Percentiles rank a stretch among this genome's conserved stretches.
phyloP scores from a whole-genome alignment of 1,284 basidiomycete genomes.

The Golubevia pallescens region DNA sequence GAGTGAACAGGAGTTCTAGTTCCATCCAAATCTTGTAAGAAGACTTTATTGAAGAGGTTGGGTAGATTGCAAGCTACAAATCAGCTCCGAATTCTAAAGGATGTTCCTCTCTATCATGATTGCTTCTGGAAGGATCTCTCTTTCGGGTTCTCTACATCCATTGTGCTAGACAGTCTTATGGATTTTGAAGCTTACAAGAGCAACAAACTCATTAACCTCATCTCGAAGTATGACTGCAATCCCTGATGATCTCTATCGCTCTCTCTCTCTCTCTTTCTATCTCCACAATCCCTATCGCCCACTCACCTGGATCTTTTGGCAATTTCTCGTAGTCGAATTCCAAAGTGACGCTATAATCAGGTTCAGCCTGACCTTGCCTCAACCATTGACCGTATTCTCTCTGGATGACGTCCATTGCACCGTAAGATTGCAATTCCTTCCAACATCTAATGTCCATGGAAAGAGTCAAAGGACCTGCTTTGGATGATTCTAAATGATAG shows the following conservation, averaged over 20 bases:
- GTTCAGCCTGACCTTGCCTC: constrained; percentile 70
- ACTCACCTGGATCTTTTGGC: constrained; percentile 79
- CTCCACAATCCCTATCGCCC: too few relatives aligned
- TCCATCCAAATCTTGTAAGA: too few relatives aligned
- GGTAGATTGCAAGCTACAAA: too few relatives aligned
- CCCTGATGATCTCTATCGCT: too few relatives aligned
- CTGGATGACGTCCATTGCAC: constrained; percentile 79
- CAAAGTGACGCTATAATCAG: constrained; percentile 87
- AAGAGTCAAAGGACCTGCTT: constrained; percentile 74
- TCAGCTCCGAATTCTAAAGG: too few relatives aligned
- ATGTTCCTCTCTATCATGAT: too few relatives aligned
- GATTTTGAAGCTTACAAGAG: neutral
- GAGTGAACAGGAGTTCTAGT: too few relatives aligned
- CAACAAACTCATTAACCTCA: neutral
- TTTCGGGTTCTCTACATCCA: too few relatives aligned
- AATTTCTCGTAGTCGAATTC: constrained; percentile 84
- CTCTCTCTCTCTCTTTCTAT: neutral
- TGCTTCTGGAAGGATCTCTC: too few relatives aligned
- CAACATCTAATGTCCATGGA: constrained; percentile 96
- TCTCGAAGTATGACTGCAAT: neutral
- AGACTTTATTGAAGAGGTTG: too few relatives aligned
- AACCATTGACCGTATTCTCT: constrained; percentile 83
- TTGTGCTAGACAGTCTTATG: constrained; percentile 30
- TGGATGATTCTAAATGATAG: constrained; percentile 86
- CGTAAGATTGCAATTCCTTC: constrained; percentile 87